Evolutionary conservation across 83 land plant genomes (phyloP), one percentile per base, ranked within the genome.

Genomic region (Picea engelmannii): DNA sequence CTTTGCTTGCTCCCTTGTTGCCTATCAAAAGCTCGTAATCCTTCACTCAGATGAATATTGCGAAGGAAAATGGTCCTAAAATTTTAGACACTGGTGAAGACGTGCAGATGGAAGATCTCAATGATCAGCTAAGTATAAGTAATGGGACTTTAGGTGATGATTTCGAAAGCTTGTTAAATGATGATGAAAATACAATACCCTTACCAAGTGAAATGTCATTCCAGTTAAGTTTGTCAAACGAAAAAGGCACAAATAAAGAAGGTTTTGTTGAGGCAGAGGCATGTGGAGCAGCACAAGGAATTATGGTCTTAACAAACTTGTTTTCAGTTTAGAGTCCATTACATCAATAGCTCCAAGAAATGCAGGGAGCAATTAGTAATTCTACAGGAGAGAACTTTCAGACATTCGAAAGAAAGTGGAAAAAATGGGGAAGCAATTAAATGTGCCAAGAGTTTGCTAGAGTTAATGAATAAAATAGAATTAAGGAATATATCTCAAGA

Each of bases 1-100:
- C 49, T 49, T 27, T 88, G 68, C 89, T 93, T 12, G 27, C 79
- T 40, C 94, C 95, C 13, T 69, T 88, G 23, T 25, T 85, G 82
- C 85, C 75, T 64, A 82, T 52, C 55, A 85, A 82, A 82, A 61
- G 69, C 23, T 73, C 21, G 44, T 2, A 3, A 44, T 44, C 82
- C 61, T 40, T 80, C 10, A 3, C 24, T 74, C 64, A 76, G 12
- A 52, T 27, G 5, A 74, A 79, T 5, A 59, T 12, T 11, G 15
- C 47, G 68, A 82, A 82, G 76, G 88, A 83, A 76, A 82, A 83
- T 81, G 86, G 87, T 24, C 74, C 31, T 79, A 76, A 24, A 21
- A 12, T n/a, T n/a, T n/a, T 58, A 58, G 82, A 78, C 21, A 47
- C 86, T 5, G 25, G 65, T 52, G 47, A 55, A 31, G 86, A 84